These are phyloP conservation scores for Globisporangium spiculum DNA, from an alignment of 352 stramenopile species.

Conservation along the genomic window DNA sequence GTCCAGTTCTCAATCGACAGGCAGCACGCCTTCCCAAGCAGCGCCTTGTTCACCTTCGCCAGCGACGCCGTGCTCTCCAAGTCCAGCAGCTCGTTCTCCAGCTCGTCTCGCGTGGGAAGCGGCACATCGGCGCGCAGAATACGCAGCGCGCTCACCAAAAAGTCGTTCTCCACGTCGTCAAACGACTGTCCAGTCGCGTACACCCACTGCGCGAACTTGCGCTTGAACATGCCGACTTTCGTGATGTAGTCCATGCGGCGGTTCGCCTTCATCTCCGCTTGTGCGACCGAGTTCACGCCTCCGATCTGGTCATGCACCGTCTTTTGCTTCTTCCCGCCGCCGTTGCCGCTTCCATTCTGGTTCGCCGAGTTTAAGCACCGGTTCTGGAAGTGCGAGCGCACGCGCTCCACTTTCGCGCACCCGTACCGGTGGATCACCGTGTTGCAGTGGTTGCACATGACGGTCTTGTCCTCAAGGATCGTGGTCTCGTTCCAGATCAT, in stretches of 20 bases:
- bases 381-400: constrained; percentile 67
- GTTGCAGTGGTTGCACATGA: constrained; percentile 70
- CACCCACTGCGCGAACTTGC: constrained; percentile 59
- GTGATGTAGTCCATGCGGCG: constrained; percentile 28
- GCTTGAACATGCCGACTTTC: constrained; percentile 64
- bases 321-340: constrained; percentile 10
- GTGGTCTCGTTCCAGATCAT: constrained; percentile 58
- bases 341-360: constrained; percentile 13
- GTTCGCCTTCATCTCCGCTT: neutral
- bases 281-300: neutral
- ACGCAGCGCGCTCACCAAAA: constrained; percentile 40
- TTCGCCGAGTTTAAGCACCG: constrained; percentile 32
- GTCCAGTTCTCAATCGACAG: constrained; percentile 59
- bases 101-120: constrained; percentile 48
- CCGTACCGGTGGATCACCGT: constrained; percentile 66
- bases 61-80: constrained; percentile 44
- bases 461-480: constrained; percentile 49
- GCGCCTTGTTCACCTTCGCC: constrained; percentile 37
- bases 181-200: constrained; percentile 59
- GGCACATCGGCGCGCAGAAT: constrained; percentile 37
- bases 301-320: neutral
- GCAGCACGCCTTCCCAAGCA: constrained; percentile 49
- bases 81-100: constrained; percentile 64
- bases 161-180: constrained; percentile 38
- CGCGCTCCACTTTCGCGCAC: constrained; percentile 65